Evolutionary conservation across 2,329 filamentous ascomycete species (phyloP), one percentile per base, ranked within the genome.

Genomic region (Fusarium oligoseptatum): DNA sequence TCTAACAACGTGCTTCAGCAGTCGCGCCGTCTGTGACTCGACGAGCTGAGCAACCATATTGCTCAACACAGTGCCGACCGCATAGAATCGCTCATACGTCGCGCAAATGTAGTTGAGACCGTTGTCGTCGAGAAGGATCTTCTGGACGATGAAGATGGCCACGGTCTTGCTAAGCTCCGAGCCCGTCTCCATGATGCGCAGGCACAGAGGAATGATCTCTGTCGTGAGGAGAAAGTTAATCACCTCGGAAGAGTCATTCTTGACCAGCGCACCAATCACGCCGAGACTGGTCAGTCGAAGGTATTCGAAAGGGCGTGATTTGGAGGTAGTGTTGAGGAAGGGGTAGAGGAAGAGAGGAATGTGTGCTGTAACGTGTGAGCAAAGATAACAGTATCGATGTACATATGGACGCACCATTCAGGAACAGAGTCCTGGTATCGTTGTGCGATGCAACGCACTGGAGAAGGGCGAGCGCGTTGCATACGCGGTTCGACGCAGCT

Each of bases 11-110:
- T 99, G 97, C 89, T 99, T 99, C 27, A 99, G 90, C 56, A 99
- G 88, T 62, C 97, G 90, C 34, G 97, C 97, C 2, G 97, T 99
- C 85, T 99, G 97, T 81, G 98, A 96, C 84, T 99, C 97, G 43
- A 98, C 97, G 41, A 99, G 90, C 85, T 98, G 96, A 63, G 93
- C 95, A 67, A 99, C 97, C 97, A 99, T 99, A 82, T 98, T 99
- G 86, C 95, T 98, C 43, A 99, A 87, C 7, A 99, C 97, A 1
- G 97, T 99, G 7, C 97, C 97, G 6, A 99, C 97, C 9, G 97
- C 97, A 78, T 98, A 99, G 85, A 99, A 99, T 22, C 97, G 91
- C 87, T 99, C 97, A 80, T 99, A 99, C 1, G 97, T 99, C 75
- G 97, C 96, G 85, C 97, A 99, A 68, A 99, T 99, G 84, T 99